Percentiles rank a stretch among this genome's conserved stretches.
Conservation (phyloP, 495 filamentous ascomycete species). For the Trichoderma gamsii region DNA sequence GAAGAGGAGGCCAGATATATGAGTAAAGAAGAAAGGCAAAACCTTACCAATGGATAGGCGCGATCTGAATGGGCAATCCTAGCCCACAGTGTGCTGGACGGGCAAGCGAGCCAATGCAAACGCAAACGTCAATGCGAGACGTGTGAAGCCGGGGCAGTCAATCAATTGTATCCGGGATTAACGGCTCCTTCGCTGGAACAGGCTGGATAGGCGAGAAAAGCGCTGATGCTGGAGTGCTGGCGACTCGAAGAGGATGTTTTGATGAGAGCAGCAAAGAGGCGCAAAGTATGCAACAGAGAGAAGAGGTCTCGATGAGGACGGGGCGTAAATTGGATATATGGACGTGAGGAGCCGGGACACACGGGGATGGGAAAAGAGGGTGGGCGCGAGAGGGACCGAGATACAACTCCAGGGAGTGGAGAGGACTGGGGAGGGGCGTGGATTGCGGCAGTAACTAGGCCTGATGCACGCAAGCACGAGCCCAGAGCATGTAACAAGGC, state of each 20-base stretch:
- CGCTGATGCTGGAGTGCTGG: neutral
- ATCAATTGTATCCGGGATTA: neutral
- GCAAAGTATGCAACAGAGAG: neutral
- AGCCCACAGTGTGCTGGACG: conserved; percentile 1
- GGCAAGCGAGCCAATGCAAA: neutral
- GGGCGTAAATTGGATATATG: conserved; percentile 14
- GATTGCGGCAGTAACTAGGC: neutral
- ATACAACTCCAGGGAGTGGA: conserved; percentile 8
- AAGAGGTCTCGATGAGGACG: conserved; percentile 1
- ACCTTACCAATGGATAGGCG: neutral
- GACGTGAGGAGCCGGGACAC: conserved; percentile 3
- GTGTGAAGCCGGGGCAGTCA: neutral
- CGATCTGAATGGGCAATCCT: neutral
- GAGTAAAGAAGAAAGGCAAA: neutral
- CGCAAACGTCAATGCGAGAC: neutral
- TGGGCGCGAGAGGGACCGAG: neutral
- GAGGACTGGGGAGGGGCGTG: neutral
- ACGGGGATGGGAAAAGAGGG: neutral
- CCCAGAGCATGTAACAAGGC: neutral
- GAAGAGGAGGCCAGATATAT: conserved; percentile 10
- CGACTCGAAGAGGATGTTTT: neutral
- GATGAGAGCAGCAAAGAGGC: neutral
- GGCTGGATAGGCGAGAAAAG: neutral
- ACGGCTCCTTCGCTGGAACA: neutral
- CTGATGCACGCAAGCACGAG: too few species aligned